Percentiles rank a stretch among this genome's conserved stretches.
Evolutionary conservation across 495 filamentous ascomycete genomes (phyloP).

Genomic region (Monascus purpureus): DNA sequence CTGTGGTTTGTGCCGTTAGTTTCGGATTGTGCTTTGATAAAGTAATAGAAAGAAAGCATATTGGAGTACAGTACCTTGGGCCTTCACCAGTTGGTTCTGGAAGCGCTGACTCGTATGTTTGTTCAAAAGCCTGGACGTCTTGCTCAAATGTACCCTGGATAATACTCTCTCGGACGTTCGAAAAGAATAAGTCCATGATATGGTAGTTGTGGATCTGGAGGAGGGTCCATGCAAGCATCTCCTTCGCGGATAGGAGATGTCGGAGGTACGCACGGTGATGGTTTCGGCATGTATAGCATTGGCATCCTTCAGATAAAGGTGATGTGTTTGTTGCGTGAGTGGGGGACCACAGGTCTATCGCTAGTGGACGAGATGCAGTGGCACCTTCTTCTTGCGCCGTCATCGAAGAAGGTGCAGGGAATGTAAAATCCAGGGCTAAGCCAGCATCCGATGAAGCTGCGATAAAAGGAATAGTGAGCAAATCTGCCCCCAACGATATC

Average conservation of each 20-base stretch:
- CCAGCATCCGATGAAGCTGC: slow-evolving; percentile 66
- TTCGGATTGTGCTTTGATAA: too few species aligned
- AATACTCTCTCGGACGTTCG: slow-evolving; percentile 47
- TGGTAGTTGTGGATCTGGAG: slow-evolving; percentile 83
- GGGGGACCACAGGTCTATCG: slow-evolving; percentile 57
- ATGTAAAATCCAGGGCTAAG: slow-evolving; percentile 68
- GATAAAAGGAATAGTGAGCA: slow-evolving; percentile 65
- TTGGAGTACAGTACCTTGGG: slow-evolving; percentile 60
- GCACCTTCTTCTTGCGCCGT: slow-evolving; percentile 2
- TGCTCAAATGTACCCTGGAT: slow-evolving; percentile 46
- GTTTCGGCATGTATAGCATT: slow-evolving; percentile 69
- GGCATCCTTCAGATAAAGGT: slow-evolving; percentile 47
- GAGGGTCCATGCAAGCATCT: slow-evolving; percentile 93
- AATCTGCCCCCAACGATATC: slow-evolving; percentile 60
- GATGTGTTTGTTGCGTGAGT: slow-evolving; percentile 39
- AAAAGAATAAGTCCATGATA: slow-evolving; percentile 60
- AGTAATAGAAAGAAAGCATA: slow-evolving; percentile 1
- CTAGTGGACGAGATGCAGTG: slow-evolving; percentile 38
- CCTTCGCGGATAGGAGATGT: slow-evolving; percentile 74
- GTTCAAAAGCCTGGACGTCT: slow-evolving; percentile 40
- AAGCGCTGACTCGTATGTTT: slow-evolving; percentile 49
- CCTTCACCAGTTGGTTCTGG: slow-evolving; percentile 63
- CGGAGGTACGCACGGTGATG: slow-evolving; percentile 82
- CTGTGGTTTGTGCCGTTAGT: too few species aligned
- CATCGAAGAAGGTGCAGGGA: slow-evolving; percentile 34